A percentile compares a stretch with the other conserved stretches of the same genome.
These are phyloP conservation scores for Umbelopsis vinacea DNA, from an alignment of 192 early-diverging fungal species.

Conservation along the genomic window DNA sequence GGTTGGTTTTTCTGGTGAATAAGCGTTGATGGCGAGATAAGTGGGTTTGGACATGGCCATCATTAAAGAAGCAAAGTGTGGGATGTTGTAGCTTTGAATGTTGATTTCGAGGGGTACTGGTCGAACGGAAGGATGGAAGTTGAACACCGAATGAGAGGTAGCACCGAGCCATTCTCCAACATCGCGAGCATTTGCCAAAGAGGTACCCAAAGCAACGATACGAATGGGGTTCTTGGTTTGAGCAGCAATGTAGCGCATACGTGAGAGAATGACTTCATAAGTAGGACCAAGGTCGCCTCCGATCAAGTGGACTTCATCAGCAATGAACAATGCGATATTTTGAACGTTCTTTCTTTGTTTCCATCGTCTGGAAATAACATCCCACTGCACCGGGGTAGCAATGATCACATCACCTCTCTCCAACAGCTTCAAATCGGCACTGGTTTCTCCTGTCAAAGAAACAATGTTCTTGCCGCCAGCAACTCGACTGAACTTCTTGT, in stretches of 20 bases:
- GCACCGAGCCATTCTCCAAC: constrained; percentile 98
- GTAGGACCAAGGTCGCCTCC: constrained; percentile 97
- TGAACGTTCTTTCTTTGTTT: constrained; percentile 89
- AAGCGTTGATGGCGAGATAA: constrained; percentile 91
- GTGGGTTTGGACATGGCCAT: constrained; percentile 98
- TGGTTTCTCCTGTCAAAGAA: constrained; percentile 95
- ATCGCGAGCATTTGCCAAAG: constrained; percentile 95
- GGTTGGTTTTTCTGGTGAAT: constrained; percentile 92
- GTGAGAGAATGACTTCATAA: constrained; percentile 96
- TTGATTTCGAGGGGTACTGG: constrained; percentile 97
- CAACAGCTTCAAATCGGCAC: constrained; percentile 87
- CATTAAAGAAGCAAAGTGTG: constrained; percentile 98
- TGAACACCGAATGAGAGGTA: constrained; percentile 84
- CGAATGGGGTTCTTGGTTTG: constrained; percentile 78
- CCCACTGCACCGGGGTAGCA: constrained; percentile 99
- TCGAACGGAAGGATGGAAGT: constrained; percentile 96
- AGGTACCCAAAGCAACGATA: constrained; percentile 94
- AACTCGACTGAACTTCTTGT: constrained; percentile 71
- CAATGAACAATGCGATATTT: constrained; percentile 88
- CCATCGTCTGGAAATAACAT: constrained; percentile 95
- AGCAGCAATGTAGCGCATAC: constrained; percentile 96
- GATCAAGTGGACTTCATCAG: constrained; percentile 98
- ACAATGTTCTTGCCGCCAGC: constrained; percentile 88
- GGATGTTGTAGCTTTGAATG: constrained; percentile 96
- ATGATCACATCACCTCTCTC: constrained; percentile 94